phyloP scores from a whole-genome alignment of 768 basidiomycete genomes.

The Kwoniella dendrophila region DNA sequence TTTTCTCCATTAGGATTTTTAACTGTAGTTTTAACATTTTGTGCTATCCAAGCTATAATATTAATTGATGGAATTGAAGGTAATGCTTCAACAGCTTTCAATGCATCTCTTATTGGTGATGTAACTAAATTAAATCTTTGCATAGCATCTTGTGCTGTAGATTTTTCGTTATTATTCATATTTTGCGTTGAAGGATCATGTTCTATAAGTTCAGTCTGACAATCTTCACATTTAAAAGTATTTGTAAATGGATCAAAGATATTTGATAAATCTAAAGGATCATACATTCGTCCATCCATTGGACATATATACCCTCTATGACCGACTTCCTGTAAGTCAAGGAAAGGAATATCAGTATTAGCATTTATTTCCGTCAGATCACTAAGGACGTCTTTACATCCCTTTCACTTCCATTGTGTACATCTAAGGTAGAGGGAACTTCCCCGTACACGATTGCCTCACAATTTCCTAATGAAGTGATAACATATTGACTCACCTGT shows the following conservation, averaged over 20 bases:
- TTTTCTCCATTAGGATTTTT: constrained; percentile 61
- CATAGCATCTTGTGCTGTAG: constrained; percentile 79
- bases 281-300: constrained; percentile 78
- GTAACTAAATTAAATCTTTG: constrained; percentile 91
- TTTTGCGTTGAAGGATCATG: constrained; percentile 71
- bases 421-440: too few relatives aligned
- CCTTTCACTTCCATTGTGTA: not conserved
- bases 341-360: not conserved
- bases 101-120: constrained; percentile 78
- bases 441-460: not conserved
- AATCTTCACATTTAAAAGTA: constrained; percentile 81
- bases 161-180: constrained; percentile 69
- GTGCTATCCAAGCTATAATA: constrained; percentile 77
- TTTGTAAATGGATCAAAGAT: constrained; percentile 72
- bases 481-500: constrained; percentile 66
- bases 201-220: constrained; percentile 77
- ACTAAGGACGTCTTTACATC: too few relatives aligned
- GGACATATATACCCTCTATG: constrained; percentile 98
- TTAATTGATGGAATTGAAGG: constrained; percentile 69
- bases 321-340: constrained; percentile 75
- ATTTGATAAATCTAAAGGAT: constrained; percentile 79
- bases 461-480: too few relatives aligned
- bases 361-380: not conserved
- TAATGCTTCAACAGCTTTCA: constrained; percentile 87
- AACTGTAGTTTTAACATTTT: constrained; percentile 66